phyloP scores from a whole-genome alignment of 768 basidiomycete genomes.

The Favolaschia claudopus region DNA sequence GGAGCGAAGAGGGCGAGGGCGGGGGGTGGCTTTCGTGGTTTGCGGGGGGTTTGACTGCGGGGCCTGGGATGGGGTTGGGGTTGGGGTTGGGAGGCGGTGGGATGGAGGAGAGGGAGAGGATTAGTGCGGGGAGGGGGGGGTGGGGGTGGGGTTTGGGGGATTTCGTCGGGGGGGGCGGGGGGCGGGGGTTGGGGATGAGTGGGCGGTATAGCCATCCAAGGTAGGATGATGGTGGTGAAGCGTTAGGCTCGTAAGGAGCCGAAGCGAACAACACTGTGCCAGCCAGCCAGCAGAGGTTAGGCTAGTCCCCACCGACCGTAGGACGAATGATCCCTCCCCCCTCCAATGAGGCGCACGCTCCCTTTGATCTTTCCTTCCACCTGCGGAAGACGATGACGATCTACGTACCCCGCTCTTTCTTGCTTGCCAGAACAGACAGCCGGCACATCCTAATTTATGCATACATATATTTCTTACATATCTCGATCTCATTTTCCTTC shows the following conservation, averaged over 20 bases:
- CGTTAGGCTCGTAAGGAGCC: too few species aligned
- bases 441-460: background rate
- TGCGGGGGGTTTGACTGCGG: conserved; percentile 33
- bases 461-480: background rate
- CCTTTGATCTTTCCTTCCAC: too few species aligned
- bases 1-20: conserved; percentile 13
- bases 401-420: background rate
- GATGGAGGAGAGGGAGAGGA: conserved; percentile 7
- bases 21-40: conserved; percentile 24
- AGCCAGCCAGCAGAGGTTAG: too few species aligned
- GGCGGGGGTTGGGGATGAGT: conserved; percentile 53
- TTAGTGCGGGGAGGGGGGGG: conserved; percentile 13
- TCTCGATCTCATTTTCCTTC: background rate
- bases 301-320: too few species aligned
- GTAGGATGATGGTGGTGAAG: too few species aligned
- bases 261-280: too few species aligned
- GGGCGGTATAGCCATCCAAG: conserved; percentile 55
- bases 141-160: conserved; percentile 28
- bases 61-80: conserved; percentile 35
- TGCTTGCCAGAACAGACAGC: too few species aligned
- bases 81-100: conserved; percentile 12
- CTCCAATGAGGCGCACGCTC: too few species aligned
- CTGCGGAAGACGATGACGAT: background rate
- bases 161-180: conserved; percentile 19
- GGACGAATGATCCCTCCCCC: too few species aligned